Conservation (phyloP, 306 rosid species). For the Chamaecrista fasciculata region DNA sequence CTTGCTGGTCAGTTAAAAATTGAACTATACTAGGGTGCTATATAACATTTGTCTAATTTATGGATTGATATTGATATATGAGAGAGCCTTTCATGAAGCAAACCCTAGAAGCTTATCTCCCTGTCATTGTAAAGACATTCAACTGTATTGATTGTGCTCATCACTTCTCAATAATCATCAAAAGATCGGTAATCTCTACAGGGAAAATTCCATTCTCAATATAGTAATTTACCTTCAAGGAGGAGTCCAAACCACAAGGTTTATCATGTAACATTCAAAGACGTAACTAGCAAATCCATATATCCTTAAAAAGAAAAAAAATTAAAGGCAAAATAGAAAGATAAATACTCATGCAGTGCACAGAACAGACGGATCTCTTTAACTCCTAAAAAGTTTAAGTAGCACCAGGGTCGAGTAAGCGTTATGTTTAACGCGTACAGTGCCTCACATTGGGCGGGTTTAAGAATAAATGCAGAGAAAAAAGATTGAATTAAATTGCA, state of each 20-base stretch:
- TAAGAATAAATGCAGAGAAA: background rate
- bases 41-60: no score
- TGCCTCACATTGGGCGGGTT: background rate
- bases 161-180: background rate
- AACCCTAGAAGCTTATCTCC: no score
- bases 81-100: no score
- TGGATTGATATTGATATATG: no score
- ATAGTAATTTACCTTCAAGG: background rate
- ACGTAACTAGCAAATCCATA: background rate
- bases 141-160: background rate
- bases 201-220: background rate
- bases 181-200: no score
- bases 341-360: background rate
- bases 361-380: no score
- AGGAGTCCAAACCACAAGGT: background rate
- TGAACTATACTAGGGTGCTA: no score
- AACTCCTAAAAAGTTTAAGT: background rate
- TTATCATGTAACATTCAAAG: background rate
- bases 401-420: background rate
- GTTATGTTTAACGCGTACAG: background rate
- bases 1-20: no score
- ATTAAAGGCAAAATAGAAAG: background rate
- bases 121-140: background rate
- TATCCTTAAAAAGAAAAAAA: background rate
- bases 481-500: background rate